These are phyloP conservation scores for Dryas octopetala DNA, from an alignment of 306 rosid species.

Conservation along the genomic window DNA sequence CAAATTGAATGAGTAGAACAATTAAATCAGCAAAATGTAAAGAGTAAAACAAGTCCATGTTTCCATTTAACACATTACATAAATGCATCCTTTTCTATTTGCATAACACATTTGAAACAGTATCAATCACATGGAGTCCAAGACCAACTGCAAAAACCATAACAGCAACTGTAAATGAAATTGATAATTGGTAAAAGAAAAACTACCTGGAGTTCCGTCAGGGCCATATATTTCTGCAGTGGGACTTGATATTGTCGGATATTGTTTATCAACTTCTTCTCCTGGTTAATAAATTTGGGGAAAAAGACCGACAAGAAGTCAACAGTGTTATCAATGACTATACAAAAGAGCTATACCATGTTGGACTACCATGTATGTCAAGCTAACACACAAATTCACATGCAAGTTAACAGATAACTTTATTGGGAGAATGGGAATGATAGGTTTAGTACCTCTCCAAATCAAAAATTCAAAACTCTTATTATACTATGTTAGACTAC, in stretches of 20 bases:
- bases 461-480: no score
- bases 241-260: constrained; percentile 83
- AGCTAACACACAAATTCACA: no score
- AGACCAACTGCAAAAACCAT: not conserved
- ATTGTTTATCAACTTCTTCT: constrained; percentile 59
- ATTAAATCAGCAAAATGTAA: not conserved
- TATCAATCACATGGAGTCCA: no score
- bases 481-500: no score
- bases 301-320: not conserved
- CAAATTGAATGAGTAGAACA: constrained; percentile 1
- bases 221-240: constrained; percentile 71
- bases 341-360: not conserved
- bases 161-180: not conserved
- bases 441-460: no score
- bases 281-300: constrained; percentile 44
- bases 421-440: no score
- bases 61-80: not conserved
- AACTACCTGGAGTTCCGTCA: constrained; percentile 92
- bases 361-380: not conserved
- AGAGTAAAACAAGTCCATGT: not conserved
- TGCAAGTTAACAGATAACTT: no score
- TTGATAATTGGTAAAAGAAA: not conserved
- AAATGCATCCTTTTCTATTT: no score
- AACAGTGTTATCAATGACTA: not conserved
- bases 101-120: not conserved